A percentile compares a stretch with the other conserved stretches of the same genome.
Conservation (phyloP, 805 yeast genomes). For the Metschnikowia corniflorae region DNA sequence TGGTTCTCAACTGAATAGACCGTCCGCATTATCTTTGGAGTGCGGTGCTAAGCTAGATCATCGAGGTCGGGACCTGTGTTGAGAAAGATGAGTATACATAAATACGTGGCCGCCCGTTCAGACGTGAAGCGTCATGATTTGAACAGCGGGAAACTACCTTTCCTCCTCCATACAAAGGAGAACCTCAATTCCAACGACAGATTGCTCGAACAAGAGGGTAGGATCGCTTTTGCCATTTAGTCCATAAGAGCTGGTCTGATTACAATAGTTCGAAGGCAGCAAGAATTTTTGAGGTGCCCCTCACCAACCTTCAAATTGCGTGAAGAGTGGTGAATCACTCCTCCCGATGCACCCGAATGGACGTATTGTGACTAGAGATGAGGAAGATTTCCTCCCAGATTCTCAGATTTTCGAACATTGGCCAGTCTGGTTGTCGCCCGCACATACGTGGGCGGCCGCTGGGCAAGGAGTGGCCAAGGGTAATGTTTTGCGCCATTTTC, state of each 20-base stretch:
- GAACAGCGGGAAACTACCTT: background rate
- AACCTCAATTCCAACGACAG: background rate
- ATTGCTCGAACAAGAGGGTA: background rate
- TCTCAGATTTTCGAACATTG: background rate
- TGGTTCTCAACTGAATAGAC: too few relatives aligned
- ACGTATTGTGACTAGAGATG: background rate
- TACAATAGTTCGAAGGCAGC: background rate
- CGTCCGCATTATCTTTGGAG: too few relatives aligned
- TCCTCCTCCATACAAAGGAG: background rate
- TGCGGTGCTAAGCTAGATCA: too few relatives aligned
- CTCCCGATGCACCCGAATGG: background rate
- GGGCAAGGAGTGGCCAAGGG: too few relatives aligned
- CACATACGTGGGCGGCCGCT: too few relatives aligned
- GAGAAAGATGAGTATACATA: too few relatives aligned
- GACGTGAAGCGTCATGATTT: background rate
- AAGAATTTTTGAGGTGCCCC: background rate
- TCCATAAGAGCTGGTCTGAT: background rate
- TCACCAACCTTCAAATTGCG: background rate
- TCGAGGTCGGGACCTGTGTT: too few relatives aligned
- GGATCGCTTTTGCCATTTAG: background rate
- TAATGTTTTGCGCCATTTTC: too few relatives aligned
- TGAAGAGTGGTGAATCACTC: background rate
- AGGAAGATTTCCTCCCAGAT: background rate
- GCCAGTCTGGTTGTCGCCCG: too few relatives aligned
- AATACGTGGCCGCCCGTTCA: background rate